Evolutionary conservation across 169 alveolate genomes (phyloP).

Genomic region (Cryptosporidium tyzzeri): DNA sequence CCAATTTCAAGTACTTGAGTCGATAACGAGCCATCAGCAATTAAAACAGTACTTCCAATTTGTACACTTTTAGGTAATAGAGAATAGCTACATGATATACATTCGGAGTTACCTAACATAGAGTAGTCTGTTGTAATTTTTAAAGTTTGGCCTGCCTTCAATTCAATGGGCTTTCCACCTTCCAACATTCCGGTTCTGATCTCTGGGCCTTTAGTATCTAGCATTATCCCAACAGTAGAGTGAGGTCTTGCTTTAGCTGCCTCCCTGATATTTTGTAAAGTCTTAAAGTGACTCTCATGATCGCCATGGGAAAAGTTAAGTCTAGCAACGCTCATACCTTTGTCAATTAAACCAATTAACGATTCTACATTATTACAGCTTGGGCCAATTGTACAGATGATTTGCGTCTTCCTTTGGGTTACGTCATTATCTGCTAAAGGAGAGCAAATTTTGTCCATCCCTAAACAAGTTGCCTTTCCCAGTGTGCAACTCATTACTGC

Average conservation of each 20-base stretch:
- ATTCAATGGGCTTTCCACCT: conserved; percentile 89
- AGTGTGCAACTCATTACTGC: conserved; percentile 72
- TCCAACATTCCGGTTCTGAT: conserved; percentile 96
- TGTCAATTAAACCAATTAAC: conserved; percentile 91
- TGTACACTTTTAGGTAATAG: conserved; percentile 93
- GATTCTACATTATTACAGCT: conserved; percentile 93
- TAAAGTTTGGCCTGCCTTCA: conserved; percentile 92
- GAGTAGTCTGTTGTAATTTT: conserved; percentile 94
- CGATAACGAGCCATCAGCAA: conserved; percentile 97
- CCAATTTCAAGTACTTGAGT: conserved; percentile 91
- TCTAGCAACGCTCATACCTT: conserved; percentile 98
- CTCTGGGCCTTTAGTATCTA: conserved; percentile 99
- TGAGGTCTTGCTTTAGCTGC: conserved; percentile 94
- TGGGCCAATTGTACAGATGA: conserved; percentile 98
- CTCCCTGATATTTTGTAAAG: conserved; percentile 88
- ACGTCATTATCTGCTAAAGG: conserved; percentile 65
- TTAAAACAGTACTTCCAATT: conserved; percentile 93
- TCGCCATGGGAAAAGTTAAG: conserved; percentile 98
- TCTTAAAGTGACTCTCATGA: conserved; percentile 93
- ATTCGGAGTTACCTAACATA: conserved; percentile 91
- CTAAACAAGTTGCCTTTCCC: conserved; percentile 69
- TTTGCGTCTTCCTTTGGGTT: conserved; percentile 91
- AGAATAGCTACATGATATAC: conserved; percentile 94
- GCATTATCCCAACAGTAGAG: conserved; percentile 91
- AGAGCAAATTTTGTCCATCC: conserved; percentile 73